Evolutionary conservation across 345 rosid genomes (phyloP).

Genomic region (Eucalyptus microcorys): DNA sequence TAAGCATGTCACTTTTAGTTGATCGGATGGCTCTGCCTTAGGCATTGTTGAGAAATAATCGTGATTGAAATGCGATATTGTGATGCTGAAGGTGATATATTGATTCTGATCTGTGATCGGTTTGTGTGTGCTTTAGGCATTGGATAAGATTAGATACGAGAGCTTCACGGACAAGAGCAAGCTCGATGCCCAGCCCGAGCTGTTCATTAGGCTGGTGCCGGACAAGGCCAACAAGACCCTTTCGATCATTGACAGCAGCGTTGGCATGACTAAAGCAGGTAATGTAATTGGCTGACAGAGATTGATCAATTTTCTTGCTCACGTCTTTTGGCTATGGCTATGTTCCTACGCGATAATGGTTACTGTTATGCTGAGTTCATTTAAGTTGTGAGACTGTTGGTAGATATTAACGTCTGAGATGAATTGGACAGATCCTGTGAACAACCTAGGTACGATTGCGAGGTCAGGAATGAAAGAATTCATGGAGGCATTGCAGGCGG

Average conservation of each 20-base stretch:
- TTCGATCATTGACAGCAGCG: conserved; percentile 24
- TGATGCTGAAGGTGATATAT: neutral
- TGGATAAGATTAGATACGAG: conserved; percentile 32
- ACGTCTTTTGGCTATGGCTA: neutral
- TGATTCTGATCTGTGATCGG: neutral
- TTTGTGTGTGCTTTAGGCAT: neutral
- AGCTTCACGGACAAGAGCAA: conserved; percentile 35
- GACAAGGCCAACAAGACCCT: conserved; percentile 29
- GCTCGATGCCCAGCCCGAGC: conserved; percentile 31
- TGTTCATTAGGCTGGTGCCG: conserved; percentile 29
- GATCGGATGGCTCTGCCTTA: too few relatives aligned
- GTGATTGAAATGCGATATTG: neutral
- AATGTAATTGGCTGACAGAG: neutral
- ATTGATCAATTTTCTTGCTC: neutral
- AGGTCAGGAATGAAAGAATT: conserved; percentile 36
- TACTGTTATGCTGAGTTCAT: neutral
- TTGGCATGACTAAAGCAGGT: conserved; percentile 47
- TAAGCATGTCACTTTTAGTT: too few relatives aligned
- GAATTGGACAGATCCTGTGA: conserved; percentile 15
- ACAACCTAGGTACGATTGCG: conserved; percentile 35
- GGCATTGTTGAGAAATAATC: neutral
- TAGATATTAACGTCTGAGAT: neutral
- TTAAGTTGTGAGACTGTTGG: neutral
- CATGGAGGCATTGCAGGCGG: conserved; percentile 45
- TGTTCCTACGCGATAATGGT: too few relatives aligned